A percentile compares a stretch with the other conserved stretches of the same genome.
phyloP scores from a whole-genome alignment of 2,329 filamentous ascomycete species.

The Aspergillus sojae region DNA sequence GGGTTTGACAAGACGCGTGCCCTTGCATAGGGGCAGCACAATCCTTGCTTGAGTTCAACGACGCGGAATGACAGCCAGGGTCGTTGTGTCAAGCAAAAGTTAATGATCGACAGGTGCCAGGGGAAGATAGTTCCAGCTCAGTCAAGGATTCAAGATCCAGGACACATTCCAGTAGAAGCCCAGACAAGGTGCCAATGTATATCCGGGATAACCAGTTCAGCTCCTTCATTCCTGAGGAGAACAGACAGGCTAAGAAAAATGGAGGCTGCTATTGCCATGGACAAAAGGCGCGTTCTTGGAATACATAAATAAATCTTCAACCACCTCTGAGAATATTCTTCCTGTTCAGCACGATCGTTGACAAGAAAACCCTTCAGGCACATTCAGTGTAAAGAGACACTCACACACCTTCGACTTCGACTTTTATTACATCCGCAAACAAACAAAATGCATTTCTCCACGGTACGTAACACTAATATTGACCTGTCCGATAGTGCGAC shows the following conservation, averaged over 20 bases:
- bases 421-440: not conserved
- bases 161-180: not conserved
- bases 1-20: not conserved
- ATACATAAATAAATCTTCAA: not conserved
- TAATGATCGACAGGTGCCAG: not conserved
- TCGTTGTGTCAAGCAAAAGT: not conserved
- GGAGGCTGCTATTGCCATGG: not conserved
- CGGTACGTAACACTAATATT: not conserved
- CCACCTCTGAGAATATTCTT: not conserved
- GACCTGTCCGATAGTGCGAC: too few relatives aligned
- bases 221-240: not conserved
- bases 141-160: not conserved
- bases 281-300: not conserved
- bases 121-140: not conserved
- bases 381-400: not conserved
- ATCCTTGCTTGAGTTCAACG: not conserved
- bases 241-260: not conserved
- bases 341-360: not conserved
- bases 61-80: not conserved
- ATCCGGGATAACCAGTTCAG: not conserved
- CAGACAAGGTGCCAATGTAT: not conserved
- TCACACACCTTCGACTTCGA: not conserved
- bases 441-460: slow-evolving; percentile 16
- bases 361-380: not conserved
- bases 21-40: not conserved